These are phyloP conservation scores for Spiraea crenata DNA, from an alignment of 331 rosid genomes.

Conservation along the genomic window DNA sequence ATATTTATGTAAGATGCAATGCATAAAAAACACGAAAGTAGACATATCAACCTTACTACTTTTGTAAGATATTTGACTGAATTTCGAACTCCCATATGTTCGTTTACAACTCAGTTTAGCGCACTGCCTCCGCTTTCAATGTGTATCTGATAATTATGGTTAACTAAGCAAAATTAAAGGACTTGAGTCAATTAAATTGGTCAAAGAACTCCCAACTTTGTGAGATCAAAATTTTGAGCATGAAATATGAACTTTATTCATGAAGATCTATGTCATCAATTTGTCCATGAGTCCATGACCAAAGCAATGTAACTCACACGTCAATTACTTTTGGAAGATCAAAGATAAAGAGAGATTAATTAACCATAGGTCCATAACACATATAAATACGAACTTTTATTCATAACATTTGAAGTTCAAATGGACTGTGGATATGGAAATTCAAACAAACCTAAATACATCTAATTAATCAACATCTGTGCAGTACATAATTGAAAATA, in stretches of 20 bases:
- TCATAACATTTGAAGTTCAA: not conserved
- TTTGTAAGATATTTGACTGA: not conserved
- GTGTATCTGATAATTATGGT: no score
- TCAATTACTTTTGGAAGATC: not conserved
- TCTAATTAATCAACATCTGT: not conserved
- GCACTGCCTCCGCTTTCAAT: no score
- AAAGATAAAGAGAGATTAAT: not conserved
- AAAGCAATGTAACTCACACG: not conserved
- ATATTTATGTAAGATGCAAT: not conserved
- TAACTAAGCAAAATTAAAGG: no score
- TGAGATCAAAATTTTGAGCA: no score
- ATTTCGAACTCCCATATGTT: not conserved
- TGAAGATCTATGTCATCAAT: not conserved
- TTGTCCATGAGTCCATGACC: no score
- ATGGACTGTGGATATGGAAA: conserved; percentile 2
- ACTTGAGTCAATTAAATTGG: no score
- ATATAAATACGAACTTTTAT: not conserved
- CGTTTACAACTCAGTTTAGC: not conserved
- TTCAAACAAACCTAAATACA: not conserved
- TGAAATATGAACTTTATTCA: not conserved
- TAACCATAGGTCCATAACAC: no score
- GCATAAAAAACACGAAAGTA: not conserved
- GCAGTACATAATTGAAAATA: not conserved
- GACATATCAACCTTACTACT: not conserved
- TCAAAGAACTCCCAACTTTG: no score